These are phyloP conservation scores for Cadophora malorum DNA, from an alignment of 2,329 filamentous ascomycete species.

Conservation along the genomic window DNA sequence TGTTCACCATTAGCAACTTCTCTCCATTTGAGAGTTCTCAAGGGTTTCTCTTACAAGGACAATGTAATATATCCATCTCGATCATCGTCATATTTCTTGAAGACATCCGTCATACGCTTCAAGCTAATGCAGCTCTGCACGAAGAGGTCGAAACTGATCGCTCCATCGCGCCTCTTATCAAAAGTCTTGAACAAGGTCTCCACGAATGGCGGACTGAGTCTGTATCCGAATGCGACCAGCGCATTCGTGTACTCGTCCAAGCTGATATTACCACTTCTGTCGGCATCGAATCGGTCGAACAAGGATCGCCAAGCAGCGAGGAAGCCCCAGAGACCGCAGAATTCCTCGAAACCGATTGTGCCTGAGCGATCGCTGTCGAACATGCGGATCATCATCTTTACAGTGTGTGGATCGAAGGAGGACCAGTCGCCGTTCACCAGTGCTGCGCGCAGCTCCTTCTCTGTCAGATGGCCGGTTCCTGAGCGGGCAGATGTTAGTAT, in stretches of 20 bases:
- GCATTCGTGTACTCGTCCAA: slow-evolving; percentile 89
- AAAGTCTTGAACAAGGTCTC: slow-evolving; percentile 86
- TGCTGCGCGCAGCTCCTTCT: slow-evolving; percentile 84
- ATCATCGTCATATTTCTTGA: slow-evolving; percentile 98
- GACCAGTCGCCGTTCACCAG: slow-evolving; percentile 97
- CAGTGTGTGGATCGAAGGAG: slow-evolving; percentile 90
- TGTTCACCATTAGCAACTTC: slow-evolving; percentile 22
- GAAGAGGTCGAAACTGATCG: slow-evolving; percentile 93
- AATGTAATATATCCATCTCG: slow-evolving; percentile 90
- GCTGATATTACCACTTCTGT: slow-evolving; percentile 85
- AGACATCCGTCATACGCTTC: slow-evolving; percentile 98
- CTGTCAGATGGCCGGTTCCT: slow-evolving; percentile 82
- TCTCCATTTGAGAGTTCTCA: neutral
- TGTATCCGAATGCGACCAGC: slow-evolving; percentile 90
- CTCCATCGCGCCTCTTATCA: slow-evolving; percentile 74
- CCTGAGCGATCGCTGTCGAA: slow-evolving; percentile 92
- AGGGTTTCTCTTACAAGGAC: slow-evolving; percentile 59
- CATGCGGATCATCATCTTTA: slow-evolving; percentile 99
- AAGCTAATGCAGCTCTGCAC: slow-evolving; percentile 96
- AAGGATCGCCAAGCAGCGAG: slow-evolving; percentile 91
- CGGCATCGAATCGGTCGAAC: slow-evolving; percentile 93
- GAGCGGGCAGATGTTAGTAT: slow-evolving; percentile 2
- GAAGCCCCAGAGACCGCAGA: slow-evolving; percentile 96
- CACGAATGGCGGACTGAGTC: slow-evolving; percentile 83
- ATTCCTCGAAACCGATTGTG: slow-evolving; percentile 93